Conservation (phyloP, 306 rosid genomes). For the barrel medic (Medicago truncatula) region MtrunA17r5.0-ANR NC_053045.1:29098001-29098500, state of each 20-base stretch:
- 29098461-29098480: constrained; percentile 4
- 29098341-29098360: no score
- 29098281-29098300: no score
- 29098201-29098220: constrained; percentile 16
- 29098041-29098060: constrained; percentile 84
- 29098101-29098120: constrained; percentile 74
- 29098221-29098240: background rate
- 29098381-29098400: no score
- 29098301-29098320: no score
- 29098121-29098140: constrained; percentile 78
- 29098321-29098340: no score
- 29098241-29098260: no score
- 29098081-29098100: constrained; percentile 80
- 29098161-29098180: constrained; percentile 36
- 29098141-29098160: constrained; percentile 32
- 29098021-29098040: constrained; percentile 72
- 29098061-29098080: constrained; percentile 87
- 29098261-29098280: no score
- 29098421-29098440: no score
- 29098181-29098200: background rate
- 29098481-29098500: constrained; percentile 25
- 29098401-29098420: no score
- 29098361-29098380: no score
- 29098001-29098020: constrained; percentile 92
- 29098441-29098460: no score